Evolutionary conservation across 768 basidiomycete genomes (phyloP).

Genomic region (Cystofilobasidium bisporidii): DNA sequence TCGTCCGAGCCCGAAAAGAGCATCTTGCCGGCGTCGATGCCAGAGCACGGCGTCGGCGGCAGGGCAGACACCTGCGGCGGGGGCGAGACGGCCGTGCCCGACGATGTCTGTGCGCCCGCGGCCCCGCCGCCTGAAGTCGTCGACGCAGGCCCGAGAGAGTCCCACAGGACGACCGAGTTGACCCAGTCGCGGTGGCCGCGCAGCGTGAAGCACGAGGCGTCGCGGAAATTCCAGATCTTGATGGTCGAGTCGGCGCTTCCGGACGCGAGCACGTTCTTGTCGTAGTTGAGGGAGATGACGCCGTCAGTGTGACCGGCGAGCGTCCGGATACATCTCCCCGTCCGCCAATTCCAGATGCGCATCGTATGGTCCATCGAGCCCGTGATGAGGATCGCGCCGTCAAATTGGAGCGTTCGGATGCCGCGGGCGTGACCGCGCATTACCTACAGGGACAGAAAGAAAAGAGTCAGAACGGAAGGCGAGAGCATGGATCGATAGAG

Average conservation of each 20-base stretch:
- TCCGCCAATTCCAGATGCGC: conserved; percentile 92
- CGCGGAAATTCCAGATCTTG: conserved; percentile 69
- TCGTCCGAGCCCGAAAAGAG: conserved; percentile 96
- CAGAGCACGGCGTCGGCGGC: conserved; percentile 1
- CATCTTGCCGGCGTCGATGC: conserved; percentile 60
- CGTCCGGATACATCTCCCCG: conserved; percentile 75
- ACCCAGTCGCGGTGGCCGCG: conserved; percentile 95
- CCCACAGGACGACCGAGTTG: conserved; percentile 89
- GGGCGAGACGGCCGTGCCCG: conserved; percentile 20
- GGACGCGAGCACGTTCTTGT: conserved; percentile 80
- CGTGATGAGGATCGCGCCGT: conserved; percentile 87
- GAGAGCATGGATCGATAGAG: no score
- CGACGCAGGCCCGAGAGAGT: conserved; percentile 37
- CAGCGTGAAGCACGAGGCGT: conserved; percentile 81
- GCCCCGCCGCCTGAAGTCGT: conserved; percentile 27
- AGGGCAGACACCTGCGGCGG: background rate
- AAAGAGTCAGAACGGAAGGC: no score
- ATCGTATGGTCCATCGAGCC: conserved; percentile 93
- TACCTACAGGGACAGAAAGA: background rate
- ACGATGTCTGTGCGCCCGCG: conserved; percentile 29
- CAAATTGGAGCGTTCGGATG: conserved; percentile 88
- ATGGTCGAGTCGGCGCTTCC: conserved; percentile 92
- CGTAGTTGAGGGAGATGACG: conserved; percentile 82
- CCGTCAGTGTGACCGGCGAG: conserved; percentile 84
- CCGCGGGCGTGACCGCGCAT: conserved; percentile 83